A percentile compares a stretch with the other conserved stretches of the same genome.
phyloP scores from a whole-genome alignment of 805 yeast genomes.

The Saturnispora sekii region DNA sequence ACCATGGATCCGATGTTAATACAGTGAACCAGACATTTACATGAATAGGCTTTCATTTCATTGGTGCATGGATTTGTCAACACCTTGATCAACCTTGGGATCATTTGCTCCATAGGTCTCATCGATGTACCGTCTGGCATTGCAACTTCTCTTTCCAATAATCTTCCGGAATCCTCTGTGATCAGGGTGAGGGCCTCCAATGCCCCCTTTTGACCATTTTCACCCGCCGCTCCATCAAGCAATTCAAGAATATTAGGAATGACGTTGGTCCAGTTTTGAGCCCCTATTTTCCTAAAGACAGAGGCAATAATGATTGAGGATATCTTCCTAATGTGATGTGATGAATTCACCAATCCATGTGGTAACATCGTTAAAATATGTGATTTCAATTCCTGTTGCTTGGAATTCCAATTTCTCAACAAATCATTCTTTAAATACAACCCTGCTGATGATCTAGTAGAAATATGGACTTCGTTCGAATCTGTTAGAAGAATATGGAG shows the following conservation, averaged over 20 bases:
- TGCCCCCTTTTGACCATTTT: constrained; percentile 57
- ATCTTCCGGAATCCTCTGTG: constrained; percentile 74
- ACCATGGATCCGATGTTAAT: constrained; percentile 61
- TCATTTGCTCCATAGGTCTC: constrained; percentile 53
- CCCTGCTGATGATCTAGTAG: constrained; percentile 82
- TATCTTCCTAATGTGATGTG: constrained; percentile 66
- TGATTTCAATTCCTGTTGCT: constrained; percentile 23
- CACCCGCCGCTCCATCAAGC: constrained; percentile 38
- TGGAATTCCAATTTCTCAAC: constrained; percentile 29
- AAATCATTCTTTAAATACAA: constrained; percentile 70
- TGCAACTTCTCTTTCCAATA: constrained; percentile 54
- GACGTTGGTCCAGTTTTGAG: constrained; percentile 63
- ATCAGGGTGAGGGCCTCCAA: constrained; percentile 75
- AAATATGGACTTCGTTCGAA: constrained; percentile 39
- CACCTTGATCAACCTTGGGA: constrained; percentile 54
- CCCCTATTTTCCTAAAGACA: constrained; percentile 56
- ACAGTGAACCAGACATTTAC: constrained; percentile 70
- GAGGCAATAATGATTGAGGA: constrained; percentile 88
- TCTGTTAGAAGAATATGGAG: constrained; percentile 50
- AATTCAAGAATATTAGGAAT: constrained; percentile 61
- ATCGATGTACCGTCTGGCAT: constrained; percentile 33
- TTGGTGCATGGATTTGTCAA: constrained; percentile 34
- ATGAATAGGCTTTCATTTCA: constrained; percentile 49
- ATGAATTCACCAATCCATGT: constrained; percentile 42
- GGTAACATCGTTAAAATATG: constrained; percentile 30